Base-by-base conservation (phyloP, 2,329 filamentous ascomycete species). In the Cercospora canescens region DNA sequence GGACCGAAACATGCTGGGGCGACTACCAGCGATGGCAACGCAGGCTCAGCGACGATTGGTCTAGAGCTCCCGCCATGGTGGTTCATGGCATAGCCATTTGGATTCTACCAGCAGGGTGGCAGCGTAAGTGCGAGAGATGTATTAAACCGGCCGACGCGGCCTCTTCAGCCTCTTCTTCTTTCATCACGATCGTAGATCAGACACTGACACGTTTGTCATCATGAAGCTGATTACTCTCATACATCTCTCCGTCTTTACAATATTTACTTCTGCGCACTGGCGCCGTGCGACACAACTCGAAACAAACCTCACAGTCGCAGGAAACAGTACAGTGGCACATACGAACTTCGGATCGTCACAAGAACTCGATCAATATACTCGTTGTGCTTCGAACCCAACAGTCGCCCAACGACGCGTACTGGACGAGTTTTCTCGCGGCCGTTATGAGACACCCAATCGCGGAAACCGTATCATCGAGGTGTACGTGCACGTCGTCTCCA, bases 401-500 rank as follows among this genome's bases (percentile, higher is more conserved):
- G n/a, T 28, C 4, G 48, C 60, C 8, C 48, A 62, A 32, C 48
- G 50, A 5, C 32, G 48, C 14, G 24, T 62, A 56, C 45, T 66
- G 16, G 64, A 66, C 39, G 24, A 52, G 2, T 52, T 62, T 32
- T 52, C 60, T 9, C 55, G 39, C 30, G 45, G 45, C 14, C 60
- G 26, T 41, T 24, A 62, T 18, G 55, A 62, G 28, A 55, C 41
- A 18, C 48, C 55, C 7, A 11, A 45, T 34, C 34, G 32, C 8
- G 21, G 8, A 28, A n/a, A 30, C 34, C 60, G 48, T 16, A 34
- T 56, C n/a, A 35, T 65, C n/a, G 54, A 67, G 6, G 63, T 63
- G 4, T 77, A 81, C 67, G 79, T 81, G 73, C 80, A 81, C 69
- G 76, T 81, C 41, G 76, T 81, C 21, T 73, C 76, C 48, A 77